Conservation (phyloP, 306 rosid genomes). For the Clitoria ternatea region DNA sequence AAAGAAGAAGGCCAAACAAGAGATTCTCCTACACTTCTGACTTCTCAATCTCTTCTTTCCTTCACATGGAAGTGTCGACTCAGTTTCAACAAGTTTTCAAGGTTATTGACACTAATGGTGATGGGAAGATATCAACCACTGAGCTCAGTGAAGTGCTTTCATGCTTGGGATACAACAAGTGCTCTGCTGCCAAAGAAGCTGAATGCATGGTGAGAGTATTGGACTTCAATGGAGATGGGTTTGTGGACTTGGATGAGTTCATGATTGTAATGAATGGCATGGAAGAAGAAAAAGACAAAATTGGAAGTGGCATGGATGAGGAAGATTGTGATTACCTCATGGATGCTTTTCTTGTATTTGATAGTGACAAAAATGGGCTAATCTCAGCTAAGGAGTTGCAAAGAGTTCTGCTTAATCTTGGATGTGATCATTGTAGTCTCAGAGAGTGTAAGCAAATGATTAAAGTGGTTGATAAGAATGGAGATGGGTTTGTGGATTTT, state of each 20-base stretch:
- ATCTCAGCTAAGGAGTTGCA: slow-evolving; percentile 59
- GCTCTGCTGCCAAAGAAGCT: slow-evolving; percentile 47
- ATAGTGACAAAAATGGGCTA: slow-evolving; percentile 51
- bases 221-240: slow-evolving; percentile 68
- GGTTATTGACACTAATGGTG: slow-evolving; percentile 58
- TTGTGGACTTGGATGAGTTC: slow-evolving; percentile 68
- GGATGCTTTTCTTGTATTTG: slow-evolving; percentile 71
- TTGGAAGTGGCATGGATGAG: neutral
- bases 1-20: slow-evolving; percentile 12
- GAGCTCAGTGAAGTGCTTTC: slow-evolving; percentile 52
- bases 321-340: slow-evolving; percentile 29
- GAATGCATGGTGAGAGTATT: slow-evolving; percentile 51
- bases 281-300: neutral
- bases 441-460: slow-evolving; percentile 61
- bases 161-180: slow-evolving; percentile 45
- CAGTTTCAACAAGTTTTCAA: slow-evolving; percentile 63
- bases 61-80: slow-evolving; percentile 43
- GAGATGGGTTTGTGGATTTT: slow-evolving; percentile 73
- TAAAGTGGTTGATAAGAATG: slow-evolving; percentile 56
- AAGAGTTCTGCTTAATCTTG: slow-evolving; percentile 50
- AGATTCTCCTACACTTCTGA: slow-evolving; percentile 34
- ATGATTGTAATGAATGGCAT: slow-evolving; percentile 42
- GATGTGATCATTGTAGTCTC: slow-evolving; percentile 49
- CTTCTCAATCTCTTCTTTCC: slow-evolving; percentile 31
- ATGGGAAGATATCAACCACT: slow-evolving; percentile 54